Evolutionary conservation across 495 filamentous ascomycete genomes (phyloP).

Genomic region (Penicillium cataractarum): DNA sequence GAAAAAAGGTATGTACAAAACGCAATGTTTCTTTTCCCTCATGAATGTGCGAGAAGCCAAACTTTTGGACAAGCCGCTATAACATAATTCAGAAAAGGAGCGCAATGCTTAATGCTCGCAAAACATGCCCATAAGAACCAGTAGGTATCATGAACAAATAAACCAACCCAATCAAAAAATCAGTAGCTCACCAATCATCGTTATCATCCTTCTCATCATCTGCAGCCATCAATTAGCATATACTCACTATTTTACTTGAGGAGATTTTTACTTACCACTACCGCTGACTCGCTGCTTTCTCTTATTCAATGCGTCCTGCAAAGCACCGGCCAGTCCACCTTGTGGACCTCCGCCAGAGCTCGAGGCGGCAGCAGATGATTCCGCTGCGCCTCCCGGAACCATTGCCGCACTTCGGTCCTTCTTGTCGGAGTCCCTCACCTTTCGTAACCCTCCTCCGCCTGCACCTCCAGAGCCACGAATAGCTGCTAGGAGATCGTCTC

Average conservation of each 20-base stretch:
- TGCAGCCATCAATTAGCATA: conserved; percentile 42
- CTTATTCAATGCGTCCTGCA: conserved; percentile 75
- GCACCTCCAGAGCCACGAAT: conserved; percentile 80
- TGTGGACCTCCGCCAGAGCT: conserved; percentile 59
- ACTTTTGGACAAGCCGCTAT: conserved; percentile 27
- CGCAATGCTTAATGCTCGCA: conserved; percentile 10
- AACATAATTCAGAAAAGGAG: conserved; percentile 17
- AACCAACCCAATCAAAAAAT: conserved; percentile 13
- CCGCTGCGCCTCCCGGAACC: conserved; percentile 61
- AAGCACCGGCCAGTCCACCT: conserved; percentile 76
- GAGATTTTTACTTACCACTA: conserved; percentile 71
- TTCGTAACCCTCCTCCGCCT: conserved; percentile 70
- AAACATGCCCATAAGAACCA: conserved; percentile 22
- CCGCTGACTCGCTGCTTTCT: conserved; percentile 87
- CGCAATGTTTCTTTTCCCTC: conserved; percentile 11
- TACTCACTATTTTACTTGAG: background rate
- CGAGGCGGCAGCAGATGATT: conserved; percentile 50
- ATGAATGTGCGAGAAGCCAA: conserved; percentile 18
- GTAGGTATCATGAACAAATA: conserved; percentile 28
- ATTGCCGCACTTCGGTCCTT: conserved; percentile 76
- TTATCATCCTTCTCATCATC: conserved; percentile 80
- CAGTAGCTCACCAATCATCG: conserved; percentile 67
- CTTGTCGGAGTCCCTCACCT: conserved; percentile 76
- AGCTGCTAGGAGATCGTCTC: conserved; percentile 74
- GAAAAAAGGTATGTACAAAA: conserved; percentile 28